Conservation (phyloP, 805 yeast species). For the Candida verbasci region DNA sequence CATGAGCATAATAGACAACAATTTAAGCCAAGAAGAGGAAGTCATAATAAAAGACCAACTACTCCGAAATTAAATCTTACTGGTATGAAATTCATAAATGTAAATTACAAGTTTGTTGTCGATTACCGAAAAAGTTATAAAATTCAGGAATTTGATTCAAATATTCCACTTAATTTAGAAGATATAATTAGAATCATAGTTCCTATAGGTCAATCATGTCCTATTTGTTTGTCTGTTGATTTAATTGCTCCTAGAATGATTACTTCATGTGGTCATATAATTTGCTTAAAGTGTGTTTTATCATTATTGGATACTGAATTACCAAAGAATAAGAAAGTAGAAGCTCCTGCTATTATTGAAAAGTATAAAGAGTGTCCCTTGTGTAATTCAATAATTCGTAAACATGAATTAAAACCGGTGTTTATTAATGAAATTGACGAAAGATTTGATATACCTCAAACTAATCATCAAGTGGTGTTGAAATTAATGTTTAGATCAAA, state of each 20-base stretch:
- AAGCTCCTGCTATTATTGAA: constrained; percentile 31
- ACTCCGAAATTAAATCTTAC: constrained; percentile 41
- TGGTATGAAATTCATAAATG: constrained; percentile 73
- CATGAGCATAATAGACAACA: constrained; percentile 25
- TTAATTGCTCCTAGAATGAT: constrained; percentile 94
- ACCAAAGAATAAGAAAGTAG: constrained; percentile 34
- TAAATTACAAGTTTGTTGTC: constrained; percentile 80
- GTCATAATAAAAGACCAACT: constrained; percentile 6
- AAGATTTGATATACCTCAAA: constrained; percentile 53
- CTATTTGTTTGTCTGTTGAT: constrained; percentile 81
- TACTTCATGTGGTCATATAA: constrained; percentile 82
- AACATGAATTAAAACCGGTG: constrained; percentile 64
- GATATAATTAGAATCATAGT: constrained; percentile 69
- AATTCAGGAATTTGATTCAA: constrained; percentile 67
- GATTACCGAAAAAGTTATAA: constrained; percentile 54
- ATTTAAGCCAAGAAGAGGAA: constrained; percentile 9
- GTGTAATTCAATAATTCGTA: constrained; percentile 55
- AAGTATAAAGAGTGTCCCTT: constrained; percentile 75
- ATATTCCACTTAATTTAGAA: constrained; percentile 58
- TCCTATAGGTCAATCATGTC: constrained; percentile 76
- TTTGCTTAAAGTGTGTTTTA: constrained; percentile 79
- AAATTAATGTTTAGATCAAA: constrained; percentile 56
- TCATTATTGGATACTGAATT: constrained; percentile 59
- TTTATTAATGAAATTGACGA: constrained; percentile 45
- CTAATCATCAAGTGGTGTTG: constrained; percentile 51